phyloP scores from a whole-genome alignment of 371 early-diverging fungal species.

The Syncephalastrum contaminatum region DNA sequence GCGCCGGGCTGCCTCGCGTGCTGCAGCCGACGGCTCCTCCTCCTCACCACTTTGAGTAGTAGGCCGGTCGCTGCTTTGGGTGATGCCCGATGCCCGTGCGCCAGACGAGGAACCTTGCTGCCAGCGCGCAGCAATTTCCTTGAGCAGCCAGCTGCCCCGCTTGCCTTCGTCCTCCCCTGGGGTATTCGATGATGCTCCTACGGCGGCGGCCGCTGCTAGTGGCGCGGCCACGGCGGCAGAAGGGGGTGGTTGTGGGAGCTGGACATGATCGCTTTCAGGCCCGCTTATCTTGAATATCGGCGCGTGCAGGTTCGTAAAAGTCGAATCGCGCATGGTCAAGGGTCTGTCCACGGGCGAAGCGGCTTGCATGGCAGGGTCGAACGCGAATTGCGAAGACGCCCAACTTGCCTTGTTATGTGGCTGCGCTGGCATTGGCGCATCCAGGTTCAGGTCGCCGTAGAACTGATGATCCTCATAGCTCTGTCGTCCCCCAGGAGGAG shows the following conservation, averaged over 20 bases:
- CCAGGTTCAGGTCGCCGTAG: conserved; percentile 7
- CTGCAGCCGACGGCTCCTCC: too few relatives aligned
- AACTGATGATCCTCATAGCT: conserved; percentile 8
- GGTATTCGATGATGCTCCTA: not conserved
- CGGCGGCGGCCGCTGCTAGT: not conserved
- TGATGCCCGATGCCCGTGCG: conserved; percentile 9
- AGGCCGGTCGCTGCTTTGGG: not conserved
- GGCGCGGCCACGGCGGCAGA: conserved; percentile 6
- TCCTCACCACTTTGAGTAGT: too few relatives aligned
- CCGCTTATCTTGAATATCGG: conserved; percentile 11
- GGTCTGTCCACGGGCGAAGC: conserved; percentile 9
- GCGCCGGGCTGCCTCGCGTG: too few relatives aligned
- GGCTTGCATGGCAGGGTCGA: too few relatives aligned
- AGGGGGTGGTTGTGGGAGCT: too few relatives aligned
- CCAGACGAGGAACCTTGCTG: conserved; percentile 13
- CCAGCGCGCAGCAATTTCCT: conserved; percentile 17
- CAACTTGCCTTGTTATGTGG: too few relatives aligned
- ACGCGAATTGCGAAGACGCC: too few relatives aligned
- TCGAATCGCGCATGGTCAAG: conserved; percentile 10
- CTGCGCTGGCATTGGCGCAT: not conserved
- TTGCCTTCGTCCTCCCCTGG: not conserved
- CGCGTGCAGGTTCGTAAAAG: conserved; percentile 12
- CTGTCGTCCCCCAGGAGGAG: too few relatives aligned
- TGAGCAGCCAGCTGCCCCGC: conserved; percentile 14
- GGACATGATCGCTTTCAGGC: conserved; percentile 1